These are phyloP conservation scores for Hortiboletus rubellus DNA, from an alignment of 1,284 basidiomycete genomes.

Conservation along the genomic window DNA sequence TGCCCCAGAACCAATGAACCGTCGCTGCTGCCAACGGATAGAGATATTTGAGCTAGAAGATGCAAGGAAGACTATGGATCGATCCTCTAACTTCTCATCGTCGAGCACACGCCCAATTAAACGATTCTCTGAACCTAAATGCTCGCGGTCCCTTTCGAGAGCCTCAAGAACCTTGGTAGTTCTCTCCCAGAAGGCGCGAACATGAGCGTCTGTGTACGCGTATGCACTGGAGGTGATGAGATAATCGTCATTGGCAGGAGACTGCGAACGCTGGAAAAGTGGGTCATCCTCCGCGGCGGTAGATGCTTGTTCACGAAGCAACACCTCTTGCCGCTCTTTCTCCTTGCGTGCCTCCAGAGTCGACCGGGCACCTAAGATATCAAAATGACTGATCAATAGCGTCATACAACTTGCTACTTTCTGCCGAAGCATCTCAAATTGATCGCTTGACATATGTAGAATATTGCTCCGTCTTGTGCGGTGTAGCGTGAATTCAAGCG, in stretches of 20 bases:
- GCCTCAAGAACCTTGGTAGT: conserved; percentile 58
- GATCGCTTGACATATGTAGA: conserved; percentile 82
- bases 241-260: conserved; percentile 39
- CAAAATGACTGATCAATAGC: conserved; percentile 94
- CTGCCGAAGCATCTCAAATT: conserved; percentile 86
- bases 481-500: conserved; percentile 90
- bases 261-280: conserved; percentile 39
- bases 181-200: conserved; percentile 74
- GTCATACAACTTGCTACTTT: conserved; percentile 98
- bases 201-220: conserved; percentile 59
- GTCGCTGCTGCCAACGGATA: conserved; percentile 98
- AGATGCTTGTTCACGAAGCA: conserved; percentile 61
- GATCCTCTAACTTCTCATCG: conserved; percentile 88
- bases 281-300: conserved; percentile 53
- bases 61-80: conserved; percentile 88
- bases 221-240: conserved; percentile 38
- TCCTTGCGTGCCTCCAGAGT: conserved; percentile 87
- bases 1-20: conserved; percentile 96
- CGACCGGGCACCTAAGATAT: conserved; percentile 93
- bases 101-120: conserved; percentile 88
- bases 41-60: conserved; percentile 94
- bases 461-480: conserved; percentile 93
- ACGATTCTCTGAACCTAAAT: conserved; percentile 67
- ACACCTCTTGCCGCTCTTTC: conserved; percentile 79
- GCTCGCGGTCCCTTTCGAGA: conserved; percentile 63